Percentiles rank a stretch among this genome's conserved stretches.
phyloP scores from a whole-genome alignment of 192 early-diverging fungal species.

The Gaertneriomyces sp. region DNA sequence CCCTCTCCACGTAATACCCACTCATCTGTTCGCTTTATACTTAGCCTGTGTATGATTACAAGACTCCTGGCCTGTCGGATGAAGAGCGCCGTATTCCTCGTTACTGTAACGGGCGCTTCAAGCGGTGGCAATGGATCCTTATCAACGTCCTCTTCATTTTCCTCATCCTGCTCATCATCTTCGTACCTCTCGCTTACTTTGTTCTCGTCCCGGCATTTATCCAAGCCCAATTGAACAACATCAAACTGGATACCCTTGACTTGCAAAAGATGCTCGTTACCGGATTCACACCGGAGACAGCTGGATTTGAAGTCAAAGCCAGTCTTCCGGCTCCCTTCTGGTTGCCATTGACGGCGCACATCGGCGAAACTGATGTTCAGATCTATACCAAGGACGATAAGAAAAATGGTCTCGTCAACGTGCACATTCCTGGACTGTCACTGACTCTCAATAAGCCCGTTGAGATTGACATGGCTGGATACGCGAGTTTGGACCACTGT shows the following conservation, averaged over 20 bases:
- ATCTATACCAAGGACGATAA: conserved; percentile 23
- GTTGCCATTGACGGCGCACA: conserved; percentile 27
- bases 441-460: conserved; percentile 22
- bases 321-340: conserved; percentile 18
- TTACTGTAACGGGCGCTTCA: conserved; percentile 31
- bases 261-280: conserved; percentile 23
- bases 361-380: conserved; percentile 24
- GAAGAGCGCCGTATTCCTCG: conserved; percentile 25
- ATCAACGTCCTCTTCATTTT: conserved; percentile 18
- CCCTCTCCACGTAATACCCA: background rate
- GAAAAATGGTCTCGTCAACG: conserved; percentile 15
- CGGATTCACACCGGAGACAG: conserved; percentile 5
- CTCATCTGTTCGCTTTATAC: background rate
- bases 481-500: conserved; percentile 16
- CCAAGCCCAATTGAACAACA: conserved; percentile 30
- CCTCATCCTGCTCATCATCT: conserved; percentile 19
- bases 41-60: conserved; percentile 31
- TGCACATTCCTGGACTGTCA: conserved; percentile 25
- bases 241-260: conserved; percentile 9
- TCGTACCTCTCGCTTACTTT: conserved; percentile 33
- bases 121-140: conserved; percentile 33
- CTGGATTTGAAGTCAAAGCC: conserved; percentile 25
- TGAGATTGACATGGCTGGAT: conserved; percentile 17
- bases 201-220: conserved; percentile 35
- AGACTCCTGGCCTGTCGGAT: conserved; percentile 24